Conservation (phyloP, 768 basidiomycete genomes). For the Russula sp. region DNA sequence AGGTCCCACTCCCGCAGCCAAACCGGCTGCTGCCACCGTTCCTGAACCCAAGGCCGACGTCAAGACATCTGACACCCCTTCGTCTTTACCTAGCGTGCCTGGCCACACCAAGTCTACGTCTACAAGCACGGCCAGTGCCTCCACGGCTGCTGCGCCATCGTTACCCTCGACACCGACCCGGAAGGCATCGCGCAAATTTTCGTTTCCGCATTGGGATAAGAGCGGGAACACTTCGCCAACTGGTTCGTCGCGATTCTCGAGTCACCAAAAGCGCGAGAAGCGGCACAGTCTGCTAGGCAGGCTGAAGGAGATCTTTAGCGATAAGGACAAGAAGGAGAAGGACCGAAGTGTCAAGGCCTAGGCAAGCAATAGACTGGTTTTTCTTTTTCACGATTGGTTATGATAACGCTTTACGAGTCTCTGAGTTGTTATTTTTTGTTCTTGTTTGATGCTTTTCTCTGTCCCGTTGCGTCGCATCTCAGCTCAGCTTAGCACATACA, state of each 20-base stretch:
- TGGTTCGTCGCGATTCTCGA: constrained; percentile 15
- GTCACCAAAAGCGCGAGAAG: constrained; percentile 19
- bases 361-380: constrained; percentile 2
- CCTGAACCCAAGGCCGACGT: constrained; percentile 3
- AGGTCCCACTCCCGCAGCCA: background rate
- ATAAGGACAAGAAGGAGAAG: constrained; percentile 18
- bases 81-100: background rate
- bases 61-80: background rate
- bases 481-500: background rate
- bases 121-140: constrained; percentile 2
- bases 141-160: background rate
- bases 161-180: background rate
- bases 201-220: constrained; percentile 13
- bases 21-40: background rate
- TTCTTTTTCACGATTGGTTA: constrained; percentile 1
- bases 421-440: background rate
- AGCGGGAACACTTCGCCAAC: constrained; percentile 17
- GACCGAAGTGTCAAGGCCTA: constrained; percentile 15
- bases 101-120: constrained; percentile 9
- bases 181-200: constrained; percentile 13
- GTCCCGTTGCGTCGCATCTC: background rate
- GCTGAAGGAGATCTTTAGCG: constrained; percentile 21
- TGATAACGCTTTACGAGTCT: background rate
- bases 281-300: constrained; percentile 19
- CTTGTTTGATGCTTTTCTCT: background rate